Conservation (phyloP, 768 basidiomycete species). For the Xerocomus spinulosus region DNA sequence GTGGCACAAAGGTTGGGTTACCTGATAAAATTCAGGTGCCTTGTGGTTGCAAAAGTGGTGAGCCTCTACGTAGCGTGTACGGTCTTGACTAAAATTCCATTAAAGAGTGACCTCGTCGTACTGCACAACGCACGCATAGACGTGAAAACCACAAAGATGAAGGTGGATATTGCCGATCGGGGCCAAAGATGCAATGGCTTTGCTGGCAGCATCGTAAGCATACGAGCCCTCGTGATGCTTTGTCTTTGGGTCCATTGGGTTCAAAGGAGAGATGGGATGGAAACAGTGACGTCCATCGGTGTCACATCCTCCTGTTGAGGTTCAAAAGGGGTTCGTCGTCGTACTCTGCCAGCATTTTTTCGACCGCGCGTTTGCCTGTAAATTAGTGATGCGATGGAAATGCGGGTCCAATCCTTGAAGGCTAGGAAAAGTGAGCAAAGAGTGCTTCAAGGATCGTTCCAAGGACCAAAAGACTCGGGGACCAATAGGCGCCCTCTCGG, state of each 20-base stretch:
- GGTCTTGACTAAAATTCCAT: slow-evolving; percentile 23
- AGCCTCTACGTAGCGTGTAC: slow-evolving; percentile 36
- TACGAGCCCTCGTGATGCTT: slow-evolving; percentile 20
- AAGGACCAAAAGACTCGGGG: too few species aligned
- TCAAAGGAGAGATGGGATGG: background rate
- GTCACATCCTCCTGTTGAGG: slow-evolving; percentile 12
- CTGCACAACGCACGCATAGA: slow-evolving; percentile 26
- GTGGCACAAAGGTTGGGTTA: background rate
- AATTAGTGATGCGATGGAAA: background rate
- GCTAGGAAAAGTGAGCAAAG: too few species aligned
- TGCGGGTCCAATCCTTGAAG: too few species aligned
- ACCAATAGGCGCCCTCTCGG: slow-evolving; percentile 18
- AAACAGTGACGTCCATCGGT: background rate
- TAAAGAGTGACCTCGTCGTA: background rate
- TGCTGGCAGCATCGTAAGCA: slow-evolving; percentile 25
- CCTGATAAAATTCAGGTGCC: slow-evolving; percentile 37
- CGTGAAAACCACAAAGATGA: slow-evolving; percentile 35
- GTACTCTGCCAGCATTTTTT: background rate
- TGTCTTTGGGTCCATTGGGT: slow-evolving; percentile 25
- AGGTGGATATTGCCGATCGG: slow-evolving; percentile 33
- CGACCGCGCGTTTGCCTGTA: background rate
- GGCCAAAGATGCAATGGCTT: slow-evolving; percentile 29
- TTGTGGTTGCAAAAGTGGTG: slow-evolving; percentile 44
- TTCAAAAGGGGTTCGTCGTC: background rate
- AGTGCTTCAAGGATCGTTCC: too few species aligned